These are phyloP conservation scores for Galeopsis tetrahit DNA, from an alignment of 257 asterid species.

Conservation along the genomic window DNA sequence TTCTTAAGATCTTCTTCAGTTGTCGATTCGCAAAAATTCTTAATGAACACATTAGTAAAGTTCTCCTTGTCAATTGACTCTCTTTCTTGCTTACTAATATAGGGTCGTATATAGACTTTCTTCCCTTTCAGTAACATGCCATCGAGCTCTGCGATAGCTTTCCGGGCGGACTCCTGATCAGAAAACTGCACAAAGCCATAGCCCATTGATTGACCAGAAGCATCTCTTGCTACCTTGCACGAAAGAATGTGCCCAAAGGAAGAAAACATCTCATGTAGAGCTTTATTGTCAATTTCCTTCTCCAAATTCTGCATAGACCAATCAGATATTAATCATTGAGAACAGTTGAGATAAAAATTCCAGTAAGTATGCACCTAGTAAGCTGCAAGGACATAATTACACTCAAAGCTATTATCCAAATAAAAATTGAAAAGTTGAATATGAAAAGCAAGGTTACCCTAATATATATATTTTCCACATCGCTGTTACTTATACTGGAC, in stretches of 20 bases:
- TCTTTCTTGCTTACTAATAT: conserved; percentile 70
- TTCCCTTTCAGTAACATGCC: conserved; percentile 78
- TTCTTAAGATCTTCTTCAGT: conserved; percentile 63
- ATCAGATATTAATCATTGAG: neutral
- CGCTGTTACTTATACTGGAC: conserved; percentile 63
- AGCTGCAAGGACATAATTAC: neutral
- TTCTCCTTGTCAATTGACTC: conserved; percentile 56
- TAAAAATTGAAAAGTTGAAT: neutral
- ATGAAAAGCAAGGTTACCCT: conserved; percentile 49
- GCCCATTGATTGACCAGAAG: conserved; percentile 74
- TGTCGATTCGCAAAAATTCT: conserved; percentile 67
- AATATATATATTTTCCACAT: conserved; percentile 59
- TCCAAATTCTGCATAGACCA: conserved; percentile 64
- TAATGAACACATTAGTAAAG: conserved; percentile 76
- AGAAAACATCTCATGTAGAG: conserved; percentile 69
- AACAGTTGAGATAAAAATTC: neutral
- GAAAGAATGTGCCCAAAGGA: conserved; percentile 64
- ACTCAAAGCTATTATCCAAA: neutral
- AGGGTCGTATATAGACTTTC: conserved; percentile 65
- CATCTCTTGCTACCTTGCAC: conserved; percentile 71
- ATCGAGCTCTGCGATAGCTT: conserved; percentile 69
- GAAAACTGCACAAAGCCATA: conserved; percentile 82
- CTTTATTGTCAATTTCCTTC: conserved; percentile 75
- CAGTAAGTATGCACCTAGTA: neutral
- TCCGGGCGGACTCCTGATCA: conserved; percentile 64